Evolutionary conservation across 176 grass and related monocot species (phyloP).

Genomic region (Stipa capillata): DNA sequence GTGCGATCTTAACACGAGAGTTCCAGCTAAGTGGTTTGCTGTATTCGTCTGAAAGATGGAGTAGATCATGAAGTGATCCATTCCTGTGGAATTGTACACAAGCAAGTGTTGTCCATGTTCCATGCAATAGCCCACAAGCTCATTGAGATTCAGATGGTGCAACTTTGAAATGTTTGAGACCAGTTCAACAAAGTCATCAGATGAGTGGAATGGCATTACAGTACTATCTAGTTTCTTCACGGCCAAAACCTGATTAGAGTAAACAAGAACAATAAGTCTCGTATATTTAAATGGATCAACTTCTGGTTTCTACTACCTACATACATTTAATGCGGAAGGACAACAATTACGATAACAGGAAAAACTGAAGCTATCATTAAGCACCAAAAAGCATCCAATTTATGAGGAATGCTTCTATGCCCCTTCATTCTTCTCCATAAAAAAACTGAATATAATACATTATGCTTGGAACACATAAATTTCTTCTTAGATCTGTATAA

Average conservation of each 20-base stretch:
- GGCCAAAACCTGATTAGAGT: conserved; percentile 62
- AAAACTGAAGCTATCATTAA: background rate
- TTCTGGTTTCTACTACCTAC: background rate
- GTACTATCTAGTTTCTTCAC: conserved; percentile 86
- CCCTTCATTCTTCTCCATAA: background rate
- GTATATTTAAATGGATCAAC: background rate
- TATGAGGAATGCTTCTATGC: background rate
- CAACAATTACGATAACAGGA: background rate
- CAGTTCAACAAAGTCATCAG: conserved; percentile 83
- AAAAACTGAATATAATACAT: background rate
- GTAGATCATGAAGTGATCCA: conserved; percentile 83
- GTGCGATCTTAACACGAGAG: conserved; percentile 86
- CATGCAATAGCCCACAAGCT: conserved; percentile 87
- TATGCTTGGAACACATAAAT: background rate
- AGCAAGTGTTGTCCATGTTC: conserved; percentile 90
- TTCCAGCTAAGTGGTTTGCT: conserved; percentile 88
- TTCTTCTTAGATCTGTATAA: background rate
- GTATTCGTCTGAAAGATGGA: conserved; percentile 78
- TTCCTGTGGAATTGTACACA: conserved; percentile 81
- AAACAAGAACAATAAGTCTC: conserved; percentile 19
- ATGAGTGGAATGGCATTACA: conserved; percentile 61
- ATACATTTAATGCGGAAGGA: background rate
- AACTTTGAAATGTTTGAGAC: conserved; percentile 59
- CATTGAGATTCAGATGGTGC: conserved; percentile 78
- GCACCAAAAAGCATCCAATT: background rate